Evolutionary conservation across 495 filamentous ascomycete genomes (phyloP).

Genomic region (Lichenothelia convexa): DNA sequence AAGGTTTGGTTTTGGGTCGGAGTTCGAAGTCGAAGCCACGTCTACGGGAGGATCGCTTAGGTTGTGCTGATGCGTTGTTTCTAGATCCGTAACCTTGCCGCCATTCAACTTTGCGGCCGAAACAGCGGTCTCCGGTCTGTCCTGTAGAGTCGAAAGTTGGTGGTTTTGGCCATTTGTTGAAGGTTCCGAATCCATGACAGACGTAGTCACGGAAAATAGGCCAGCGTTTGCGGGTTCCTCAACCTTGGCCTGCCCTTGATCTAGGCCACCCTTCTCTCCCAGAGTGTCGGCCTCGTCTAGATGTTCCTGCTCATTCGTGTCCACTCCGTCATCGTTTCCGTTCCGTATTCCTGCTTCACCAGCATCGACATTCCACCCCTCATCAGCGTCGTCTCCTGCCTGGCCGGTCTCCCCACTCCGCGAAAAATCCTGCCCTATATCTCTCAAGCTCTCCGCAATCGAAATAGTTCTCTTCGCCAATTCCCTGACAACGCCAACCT

Average conservation of each 20-base stretch:
- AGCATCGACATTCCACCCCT: not conserved
- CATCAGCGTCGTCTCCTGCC: slow-evolving; percentile 1
- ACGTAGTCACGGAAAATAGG: no score
- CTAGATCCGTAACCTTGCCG: no score
- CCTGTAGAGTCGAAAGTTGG: no score
- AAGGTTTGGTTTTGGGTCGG: no score
- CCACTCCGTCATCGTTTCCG: no score
- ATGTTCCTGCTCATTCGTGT: not conserved
- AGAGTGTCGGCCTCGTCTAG: not conserved
- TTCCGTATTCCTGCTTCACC: not conserved
- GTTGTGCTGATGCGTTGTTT: no score
- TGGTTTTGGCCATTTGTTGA: no score
- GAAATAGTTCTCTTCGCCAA: slow-evolving; percentile 38
- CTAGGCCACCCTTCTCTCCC: not conserved
- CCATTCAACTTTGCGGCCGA: no score
- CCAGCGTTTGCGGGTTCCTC: slow-evolving; percentile 5
- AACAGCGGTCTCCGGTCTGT: no score
- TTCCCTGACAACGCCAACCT: slow-evolving; percentile 39
- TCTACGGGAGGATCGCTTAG: no score
- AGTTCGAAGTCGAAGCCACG: no score
- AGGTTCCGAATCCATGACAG: no score
- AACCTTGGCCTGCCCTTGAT: slow-evolving; percentile 3
- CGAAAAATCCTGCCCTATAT: slow-evolving; percentile 12
- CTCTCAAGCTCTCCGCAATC: slow-evolving; percentile 11
- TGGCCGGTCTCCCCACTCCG: slow-evolving; percentile 7